These are phyloP conservation scores for Crithidia mellificae DNA, from an alignment of 208 protist genomes.

Conservation along the genomic window DNA sequence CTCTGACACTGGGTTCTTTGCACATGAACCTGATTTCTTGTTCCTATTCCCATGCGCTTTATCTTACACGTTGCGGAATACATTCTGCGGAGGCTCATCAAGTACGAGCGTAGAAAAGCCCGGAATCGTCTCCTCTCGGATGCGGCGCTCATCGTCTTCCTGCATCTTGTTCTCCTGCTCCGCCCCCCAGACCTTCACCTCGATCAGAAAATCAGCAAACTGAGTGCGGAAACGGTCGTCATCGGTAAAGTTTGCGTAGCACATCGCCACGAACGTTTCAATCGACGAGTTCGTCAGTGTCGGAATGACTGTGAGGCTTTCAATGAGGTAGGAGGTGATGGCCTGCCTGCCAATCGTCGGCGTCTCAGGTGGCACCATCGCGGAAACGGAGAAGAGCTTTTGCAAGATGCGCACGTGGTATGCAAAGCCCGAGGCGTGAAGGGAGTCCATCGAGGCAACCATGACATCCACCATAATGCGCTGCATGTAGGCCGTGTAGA, in stretches of 20 bases:
- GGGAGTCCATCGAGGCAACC: slow-evolving; percentile 76
- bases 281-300: slow-evolving; percentile 64
- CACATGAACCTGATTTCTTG: no score
- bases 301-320: slow-evolving; percentile 64
- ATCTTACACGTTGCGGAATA: slow-evolving; percentile 12
- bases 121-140: slow-evolving; percentile 56
- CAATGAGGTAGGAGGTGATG: slow-evolving; percentile 54
- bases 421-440: slow-evolving; percentile 81
- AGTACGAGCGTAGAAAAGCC: slow-evolving; percentile 40
- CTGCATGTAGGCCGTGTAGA: slow-evolving; percentile 79
- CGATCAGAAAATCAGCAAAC: slow-evolving; percentile 86
- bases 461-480: slow-evolving; percentile 84
- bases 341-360: slow-evolving; percentile 61
- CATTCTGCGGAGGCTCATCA: slow-evolving; percentile 17
- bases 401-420: slow-evolving; percentile 75
- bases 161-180: slow-evolving; percentile 85
- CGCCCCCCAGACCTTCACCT: slow-evolving; percentile 84
- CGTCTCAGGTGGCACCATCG: slow-evolving; percentile 49
- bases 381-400: slow-evolving; percentile 72
- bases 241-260: slow-evolving; percentile 50
- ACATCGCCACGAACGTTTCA: slow-evolving; percentile 47
- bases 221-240: slow-evolving; percentile 44
- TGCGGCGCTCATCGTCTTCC: slow-evolving; percentile 59
- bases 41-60: no score
- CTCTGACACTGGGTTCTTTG: no score